A percentile compares a stretch with the other conserved stretches of the same genome.
Conservation (phyloP, 768 basidiomycete genomes). For the Suillus subluteus region DNA sequence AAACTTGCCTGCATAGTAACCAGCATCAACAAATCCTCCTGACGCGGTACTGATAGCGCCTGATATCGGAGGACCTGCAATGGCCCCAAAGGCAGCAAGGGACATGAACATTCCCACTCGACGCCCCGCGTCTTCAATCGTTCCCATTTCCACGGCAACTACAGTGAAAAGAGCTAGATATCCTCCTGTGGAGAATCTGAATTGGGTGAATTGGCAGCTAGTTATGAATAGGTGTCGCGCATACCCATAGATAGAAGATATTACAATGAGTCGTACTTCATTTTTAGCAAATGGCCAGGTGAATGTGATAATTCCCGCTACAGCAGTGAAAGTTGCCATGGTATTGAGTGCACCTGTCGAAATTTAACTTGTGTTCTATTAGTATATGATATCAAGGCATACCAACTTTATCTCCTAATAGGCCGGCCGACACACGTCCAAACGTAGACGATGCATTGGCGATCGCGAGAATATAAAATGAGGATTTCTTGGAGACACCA, state of each 20-base stretch:
- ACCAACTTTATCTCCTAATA: conserved; percentile 59
- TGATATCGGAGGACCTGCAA: conserved; percentile 74
- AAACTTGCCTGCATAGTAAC: conserved; percentile 45
- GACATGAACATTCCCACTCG: conserved; percentile 68
- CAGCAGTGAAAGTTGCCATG: conserved; percentile 64
- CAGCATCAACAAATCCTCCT: conserved; percentile 42
- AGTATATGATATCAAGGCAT: conserved; percentile 11
- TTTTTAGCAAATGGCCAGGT: conserved; percentile 68
- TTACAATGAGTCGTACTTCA: conserved; percentile 47
- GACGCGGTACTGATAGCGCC: conserved; percentile 64
- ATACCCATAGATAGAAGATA: conserved; percentile 70
- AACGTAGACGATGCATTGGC: conserved; percentile 68
- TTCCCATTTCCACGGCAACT: conserved; percentile 67
- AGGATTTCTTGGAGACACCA: conserved; percentile 52
- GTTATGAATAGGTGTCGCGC: conserved; percentile 19
- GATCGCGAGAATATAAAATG: conserved; percentile 69
- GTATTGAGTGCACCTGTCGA: conserved; percentile 63
- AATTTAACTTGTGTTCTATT: neutral
- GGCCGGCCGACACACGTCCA: conserved; percentile 59
- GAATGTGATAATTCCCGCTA: conserved; percentile 63
- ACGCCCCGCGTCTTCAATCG: conserved; percentile 61
- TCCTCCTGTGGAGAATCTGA: conserved; percentile 62
- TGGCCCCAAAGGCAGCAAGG: conserved; percentile 60
- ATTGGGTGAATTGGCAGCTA: neutral
- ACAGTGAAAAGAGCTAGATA: conserved; percentile 58